A percentile compares a stretch with the other conserved stretches of the same genome.
phyloP scores from a whole-genome alignment of 1,284 basidiomycete species.

The Porodaedalea pini region DNA sequence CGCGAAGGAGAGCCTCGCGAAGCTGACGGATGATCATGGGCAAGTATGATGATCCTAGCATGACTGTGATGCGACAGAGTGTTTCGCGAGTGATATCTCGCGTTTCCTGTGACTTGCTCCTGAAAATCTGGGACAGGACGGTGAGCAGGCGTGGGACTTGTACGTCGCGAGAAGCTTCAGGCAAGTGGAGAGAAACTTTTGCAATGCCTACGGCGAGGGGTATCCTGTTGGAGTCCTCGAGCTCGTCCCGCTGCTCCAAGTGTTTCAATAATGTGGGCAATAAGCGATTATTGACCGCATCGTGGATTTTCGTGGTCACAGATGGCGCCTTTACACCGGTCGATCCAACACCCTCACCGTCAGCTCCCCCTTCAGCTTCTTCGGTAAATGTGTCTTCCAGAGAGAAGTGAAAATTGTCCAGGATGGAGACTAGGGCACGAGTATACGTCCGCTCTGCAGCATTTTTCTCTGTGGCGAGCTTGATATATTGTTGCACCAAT shows the following conservation, averaged over 20 bases:
- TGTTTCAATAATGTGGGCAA: constrained; percentile 77
- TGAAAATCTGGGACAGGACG: constrained; percentile 82
- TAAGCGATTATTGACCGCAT: constrained; percentile 73
- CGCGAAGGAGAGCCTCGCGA: constrained; percentile 78
- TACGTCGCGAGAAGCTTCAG: constrained; percentile 58
- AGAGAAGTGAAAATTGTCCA: constrained; percentile 92
- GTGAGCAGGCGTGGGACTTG: constrained; percentile 83
- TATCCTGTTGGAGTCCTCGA: constrained; percentile 81
- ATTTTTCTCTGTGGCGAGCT: constrained; percentile 67
- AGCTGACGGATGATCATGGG: constrained; percentile 77
- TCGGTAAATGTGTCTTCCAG: constrained; percentile 54
- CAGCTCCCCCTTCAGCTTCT: constrained; percentile 32
- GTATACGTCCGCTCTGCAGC: constrained; percentile 81
- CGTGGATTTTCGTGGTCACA: constrained; percentile 51
- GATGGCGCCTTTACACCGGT: constrained; percentile 31
- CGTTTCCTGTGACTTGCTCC: constrained; percentile 92
- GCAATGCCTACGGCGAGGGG: constrained; percentile 89
- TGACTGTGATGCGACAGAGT: constrained; percentile 76
- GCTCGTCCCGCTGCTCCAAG: constrained; percentile 79
- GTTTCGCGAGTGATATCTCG: constrained; percentile 87
- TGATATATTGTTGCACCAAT: constrained; percentile 81
- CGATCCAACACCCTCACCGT: constrained; percentile 28
- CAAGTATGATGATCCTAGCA: constrained; percentile 75
- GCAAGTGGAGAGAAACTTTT: constrained; percentile 81
- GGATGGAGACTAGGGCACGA: constrained; percentile 80